Percentiles rank a stretch among this genome's conserved stretches.
Evolutionary conservation across 805 yeast species (phyloP).

Genomic region (Tetrapisispora taiwanensis): DNA sequence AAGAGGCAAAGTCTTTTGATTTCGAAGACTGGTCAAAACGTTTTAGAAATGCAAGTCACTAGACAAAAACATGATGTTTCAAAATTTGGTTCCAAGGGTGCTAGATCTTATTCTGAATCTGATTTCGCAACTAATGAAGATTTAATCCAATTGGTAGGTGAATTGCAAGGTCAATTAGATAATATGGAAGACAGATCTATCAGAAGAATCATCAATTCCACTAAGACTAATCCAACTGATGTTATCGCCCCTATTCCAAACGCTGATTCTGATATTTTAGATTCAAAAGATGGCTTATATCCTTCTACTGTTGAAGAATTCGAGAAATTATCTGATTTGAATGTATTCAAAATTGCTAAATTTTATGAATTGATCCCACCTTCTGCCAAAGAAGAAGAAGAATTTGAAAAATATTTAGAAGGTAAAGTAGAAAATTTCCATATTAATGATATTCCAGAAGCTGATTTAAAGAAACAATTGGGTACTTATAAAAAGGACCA

Average conservation of each 20-base stretch:
- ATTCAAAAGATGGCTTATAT: conserved; percentile 28
- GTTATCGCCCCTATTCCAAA: conserved; percentile 61
- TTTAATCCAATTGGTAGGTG: conserved; percentile 76
- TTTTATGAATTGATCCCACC: conserved; percentile 76
- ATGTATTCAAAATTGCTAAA: conserved; percentile 46
- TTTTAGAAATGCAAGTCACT: conserved; percentile 56
- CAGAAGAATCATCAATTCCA: conserved; percentile 58
- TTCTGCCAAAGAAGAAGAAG: conserved; percentile 42
- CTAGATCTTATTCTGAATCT: conserved; percentile 30
- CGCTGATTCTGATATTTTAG: conserved; percentile 56
- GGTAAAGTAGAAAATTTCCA: conserved; percentile 38
- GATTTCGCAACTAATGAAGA: conserved; percentile 77
- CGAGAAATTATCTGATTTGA: conserved; percentile 34
- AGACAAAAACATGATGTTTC: conserved; percentile 36
- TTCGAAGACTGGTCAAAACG: conserved; percentile 70
- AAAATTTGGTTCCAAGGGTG: conserved; percentile 14
- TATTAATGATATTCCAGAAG: conserved; percentile 27
- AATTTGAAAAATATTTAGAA: conserved; percentile 40
- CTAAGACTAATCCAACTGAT: conserved; percentile 34
- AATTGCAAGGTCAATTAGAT: conserved; percentile 80
- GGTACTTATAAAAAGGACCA: conserved; percentile 35
- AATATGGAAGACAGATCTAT: conserved; percentile 66
- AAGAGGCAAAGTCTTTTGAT: conserved; percentile 57
- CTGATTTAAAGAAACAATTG: conserved; percentile 23
- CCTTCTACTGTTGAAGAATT: conserved; percentile 54